phyloP scores from a whole-genome alignment of 2,329 filamentous ascomycete species.

The Proliferodiscus dingleyae region DNA sequence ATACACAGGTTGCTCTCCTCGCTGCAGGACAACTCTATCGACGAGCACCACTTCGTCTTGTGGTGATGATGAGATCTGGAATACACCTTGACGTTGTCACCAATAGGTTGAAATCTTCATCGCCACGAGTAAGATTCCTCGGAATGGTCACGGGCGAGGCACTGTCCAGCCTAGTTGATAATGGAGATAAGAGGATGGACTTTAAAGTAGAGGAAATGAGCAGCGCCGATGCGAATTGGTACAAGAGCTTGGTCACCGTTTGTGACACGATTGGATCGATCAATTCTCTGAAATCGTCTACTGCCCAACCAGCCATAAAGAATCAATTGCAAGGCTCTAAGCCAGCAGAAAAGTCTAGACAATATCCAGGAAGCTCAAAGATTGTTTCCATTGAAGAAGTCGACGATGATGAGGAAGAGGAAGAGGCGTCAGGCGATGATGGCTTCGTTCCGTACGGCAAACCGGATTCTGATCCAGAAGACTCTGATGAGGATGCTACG shows the following conservation, averaged over 20 bases:
- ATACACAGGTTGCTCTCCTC: slow-evolving; percentile 74
- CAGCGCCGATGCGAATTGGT: slow-evolving; percentile 68
- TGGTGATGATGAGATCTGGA: slow-evolving; percentile 65
- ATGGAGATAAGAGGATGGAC: slow-evolving; percentile 67
- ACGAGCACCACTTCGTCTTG: slow-evolving; percentile 59
- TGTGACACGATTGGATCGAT: slow-evolving; percentile 59
- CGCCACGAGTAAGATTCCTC: slow-evolving; percentile 69
- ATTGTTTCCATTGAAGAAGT: slow-evolving; percentile 61
- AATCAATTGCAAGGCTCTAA: slow-evolving; percentile 20
- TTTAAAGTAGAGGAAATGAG: slow-evolving; percentile 80
- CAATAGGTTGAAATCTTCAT: slow-evolving; percentile 75
- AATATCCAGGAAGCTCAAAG: slow-evolving; percentile 25
- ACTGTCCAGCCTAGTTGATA: slow-evolving; percentile 53
- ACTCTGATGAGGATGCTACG: slow-evolving; percentile 90
- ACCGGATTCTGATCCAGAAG: slow-evolving; percentile 80
- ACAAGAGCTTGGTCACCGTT: slow-evolving; percentile 59
- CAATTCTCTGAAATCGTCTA: slow-evolving; percentile 40
- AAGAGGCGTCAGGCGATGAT: slow-evolving; percentile 37
- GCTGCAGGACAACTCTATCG: slow-evolving; percentile 71
- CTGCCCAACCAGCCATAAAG: slow-evolving; percentile 16
- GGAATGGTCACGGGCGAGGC: slow-evolving; percentile 85
- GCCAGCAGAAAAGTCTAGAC: slow-evolving; percentile 29
- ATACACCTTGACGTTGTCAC: slow-evolving; percentile 75
- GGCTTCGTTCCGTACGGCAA: slow-evolving; percentile 72
- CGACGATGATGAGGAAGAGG: slow-evolving; percentile 49